A percentile compares a stretch with the other conserved stretches of the same genome.
Conservation (phyloP, 192 early-diverging fungal genomes). For the Coemansia sp. region DNA sequence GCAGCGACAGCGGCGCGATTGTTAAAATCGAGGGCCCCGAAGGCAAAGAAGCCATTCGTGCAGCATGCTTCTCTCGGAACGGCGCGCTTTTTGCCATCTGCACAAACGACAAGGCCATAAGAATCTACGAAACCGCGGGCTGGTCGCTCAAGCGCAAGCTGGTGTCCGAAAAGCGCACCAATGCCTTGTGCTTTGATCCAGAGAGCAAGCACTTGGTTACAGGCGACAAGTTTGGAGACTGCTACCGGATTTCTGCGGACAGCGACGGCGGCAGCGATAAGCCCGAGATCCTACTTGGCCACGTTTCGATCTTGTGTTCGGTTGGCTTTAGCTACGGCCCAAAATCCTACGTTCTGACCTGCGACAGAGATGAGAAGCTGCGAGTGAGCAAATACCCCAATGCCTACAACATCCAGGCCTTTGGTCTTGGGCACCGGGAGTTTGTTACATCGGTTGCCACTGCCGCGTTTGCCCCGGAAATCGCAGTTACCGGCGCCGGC, state of each 20-base stretch:
- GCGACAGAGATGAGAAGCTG: slow-evolving; percentile 97
- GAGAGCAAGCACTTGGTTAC: slow-evolving; percentile 63
- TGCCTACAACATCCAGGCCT: slow-evolving; percentile 83
- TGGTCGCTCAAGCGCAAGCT: slow-evolving; percentile 58
- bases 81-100: slow-evolving; percentile 59
- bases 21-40: slow-evolving; percentile 20
- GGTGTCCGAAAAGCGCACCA: slow-evolving; percentile 66
- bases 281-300: slow-evolving; percentile 67
- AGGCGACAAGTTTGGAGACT: slow-evolving; percentile 97
- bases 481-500: slow-evolving; percentile 78
- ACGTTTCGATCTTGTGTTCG: slow-evolving; percentile 92
- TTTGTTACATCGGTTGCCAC: slow-evolving; percentile 70
- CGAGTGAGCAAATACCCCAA: slow-evolving; percentile 90
- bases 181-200: slow-evolving; percentile 66
- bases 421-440: slow-evolving; percentile 84
- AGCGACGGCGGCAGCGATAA: slow-evolving; percentile 9
- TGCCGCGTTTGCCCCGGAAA: slow-evolving; percentile 56
- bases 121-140: slow-evolving; percentile 59
- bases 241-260: slow-evolving; percentile 47
- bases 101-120: slow-evolving; percentile 65
- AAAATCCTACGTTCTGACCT: slow-evolving; percentile 68
- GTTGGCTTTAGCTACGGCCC: slow-evolving; percentile 67
- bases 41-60: slow-evolving; percentile 46
- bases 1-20: neutral
- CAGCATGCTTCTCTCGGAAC: slow-evolving; percentile 58